Conservation (phyloP, 2,329 filamentous ascomycete genomes). For the Diaporthe australafricana region DNA sequence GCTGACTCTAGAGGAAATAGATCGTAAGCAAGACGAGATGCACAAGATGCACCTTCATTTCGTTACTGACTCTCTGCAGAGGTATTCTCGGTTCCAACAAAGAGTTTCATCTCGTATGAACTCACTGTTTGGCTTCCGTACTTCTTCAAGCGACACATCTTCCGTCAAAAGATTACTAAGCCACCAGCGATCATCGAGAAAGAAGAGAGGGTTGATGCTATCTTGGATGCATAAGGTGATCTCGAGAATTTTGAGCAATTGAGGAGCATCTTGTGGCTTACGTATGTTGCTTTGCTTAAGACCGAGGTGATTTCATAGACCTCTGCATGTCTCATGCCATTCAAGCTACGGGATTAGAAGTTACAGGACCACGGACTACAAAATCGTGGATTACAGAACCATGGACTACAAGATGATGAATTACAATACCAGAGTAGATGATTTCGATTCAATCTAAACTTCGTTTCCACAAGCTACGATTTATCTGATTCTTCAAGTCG, state of each 20-base stretch:
- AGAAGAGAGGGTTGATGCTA: conserved; percentile 6
- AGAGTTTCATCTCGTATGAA: conserved; percentile 48
- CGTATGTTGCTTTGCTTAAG: neutral
- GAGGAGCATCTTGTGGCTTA: neutral
- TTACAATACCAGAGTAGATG: neutral
- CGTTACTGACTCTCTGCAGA: conserved; percentile 38
- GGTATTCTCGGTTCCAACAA: conserved; percentile 49
- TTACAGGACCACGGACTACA: neutral
- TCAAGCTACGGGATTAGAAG: neutral
- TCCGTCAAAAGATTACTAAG: conserved; percentile 47
- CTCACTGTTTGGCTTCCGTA: conserved; percentile 49
- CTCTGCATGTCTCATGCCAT: neutral
- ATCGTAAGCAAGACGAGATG: conserved; percentile 45
- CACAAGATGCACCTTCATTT: neutral
- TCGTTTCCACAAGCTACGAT: too few species aligned
- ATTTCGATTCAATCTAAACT: neutral
- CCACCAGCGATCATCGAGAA: conserved; percentile 47
- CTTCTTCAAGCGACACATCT: conserved; percentile 52
- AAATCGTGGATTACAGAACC: neutral
- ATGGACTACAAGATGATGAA: neutral
- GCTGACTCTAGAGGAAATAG: conserved; percentile 68
- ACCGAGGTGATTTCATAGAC: neutral
- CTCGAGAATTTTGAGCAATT: neutral
- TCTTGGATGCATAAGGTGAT: neutral
- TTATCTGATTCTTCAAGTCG: too few species aligned